Evolutionary conservation across 805 yeast genomes (phyloP), one percentile per base, ranked within the genome.

Genomic region (Clavispora vitiphila): DNA sequence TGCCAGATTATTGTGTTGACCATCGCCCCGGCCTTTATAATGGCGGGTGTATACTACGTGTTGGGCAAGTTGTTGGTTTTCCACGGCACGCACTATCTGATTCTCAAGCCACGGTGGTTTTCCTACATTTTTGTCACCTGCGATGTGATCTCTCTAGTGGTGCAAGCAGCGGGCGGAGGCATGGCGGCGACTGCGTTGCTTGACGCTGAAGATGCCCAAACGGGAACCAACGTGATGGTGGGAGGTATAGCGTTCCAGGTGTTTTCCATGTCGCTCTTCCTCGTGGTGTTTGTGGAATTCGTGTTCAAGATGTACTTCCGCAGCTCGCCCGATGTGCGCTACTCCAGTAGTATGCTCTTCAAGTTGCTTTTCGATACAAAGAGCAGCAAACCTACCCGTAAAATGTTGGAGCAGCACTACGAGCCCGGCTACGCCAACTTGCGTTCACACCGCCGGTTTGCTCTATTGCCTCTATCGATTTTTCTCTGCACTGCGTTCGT

Each of bases 131-230:
- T 48, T 23, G 41, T 48, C 10, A 31, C 42, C n/a, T 35, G 43
- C 22, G 51, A 48, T 22, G 37, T 48, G 27, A 8, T 48, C 11
- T 41, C 46, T 23, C 14, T 86, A 46, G 62, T 77, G 1, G 55
- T 86, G 16, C 96, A 86, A 62, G 90, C 81, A 3, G 72, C 65
- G 8, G 95, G 95, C 35, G 95, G 95, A 54, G 93, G 83, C 40
- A 61, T 76, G 34, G 86, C 88, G 2, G 80, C 84, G 5, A 19
- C 15, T 1, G 27, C 26, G 3, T 18, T 37, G 34, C 16, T 27
- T 4, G 15, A 20, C 15, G 18, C 20, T 4, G 11, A 19, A 15
- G 12, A 22, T 5, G 9, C 41, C 26, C 21, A 24, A 5, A 5
- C 37, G 3, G 41, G 41, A 8, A 32, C 34, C 1, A 11, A 32